Evolutionary conservation across 2,329 filamentous ascomycete species (phyloP), one percentile per base, ranked within the genome.

Genomic region (Aspergillus hiratsukae): DNA sequence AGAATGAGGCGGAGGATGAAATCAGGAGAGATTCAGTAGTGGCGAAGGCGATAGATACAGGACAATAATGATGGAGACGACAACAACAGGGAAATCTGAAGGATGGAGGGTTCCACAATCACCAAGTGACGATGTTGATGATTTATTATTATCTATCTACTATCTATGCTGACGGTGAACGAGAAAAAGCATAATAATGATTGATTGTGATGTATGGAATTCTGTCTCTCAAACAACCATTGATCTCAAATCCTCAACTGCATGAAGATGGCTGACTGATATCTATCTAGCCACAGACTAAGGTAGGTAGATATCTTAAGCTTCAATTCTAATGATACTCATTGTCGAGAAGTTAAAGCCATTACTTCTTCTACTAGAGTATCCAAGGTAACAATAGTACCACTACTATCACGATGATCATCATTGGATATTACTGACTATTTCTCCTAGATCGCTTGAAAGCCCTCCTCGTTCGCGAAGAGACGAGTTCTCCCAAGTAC

Each of bases 21-120:
- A 54, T 43, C 41, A 48, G 53, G 28, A 23, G 46, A 52, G 54
- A 7, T 35, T 52, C 46, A 29, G 28, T 31, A 45, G 35, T 52
- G 48, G 53, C 41, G 53, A 37, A 28, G 40, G 14, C 7, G 25
- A 25, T 35, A 35, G 31, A 35, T 35, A 45, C n/a, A 37, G 43
- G 29, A n/a, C n/a, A n/a, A 53, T 41, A 45, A 51, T 43, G 55
- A 56, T 48, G 58, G 41, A 56, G 48, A 51, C 8, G 51, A 58
- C 48, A 53, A 48, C 17, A 52, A 48, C 53, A 57, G 52, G 48
- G 50, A 43, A 48, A 53, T 40, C 46, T 19, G 54, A 46, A 54
- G 46, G 17, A 37, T 17, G 31, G 31, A 6, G 31, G 31, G 31
- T 37, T 37, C 31, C 31, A 37, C 31, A 37, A 37, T 37, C 31